phyloP scores from a whole-genome alignment of 2,329 filamentous ascomycete species.

The Neophaeococcomyces mojaviensis region DNA sequence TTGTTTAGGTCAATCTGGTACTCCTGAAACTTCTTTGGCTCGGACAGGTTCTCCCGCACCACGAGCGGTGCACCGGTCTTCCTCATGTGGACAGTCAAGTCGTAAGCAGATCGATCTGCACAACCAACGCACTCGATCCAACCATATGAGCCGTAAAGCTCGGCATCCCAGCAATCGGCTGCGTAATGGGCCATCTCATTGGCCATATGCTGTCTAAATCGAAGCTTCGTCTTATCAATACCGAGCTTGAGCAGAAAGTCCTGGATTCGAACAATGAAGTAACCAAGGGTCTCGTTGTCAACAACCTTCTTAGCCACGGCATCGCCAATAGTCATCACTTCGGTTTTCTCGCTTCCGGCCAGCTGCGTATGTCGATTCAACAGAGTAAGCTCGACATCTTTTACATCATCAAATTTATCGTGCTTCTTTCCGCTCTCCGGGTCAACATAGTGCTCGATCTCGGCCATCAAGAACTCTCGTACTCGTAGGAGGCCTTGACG shows the following conservation, averaged over 20 bases:
- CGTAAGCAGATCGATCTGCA: constrained; percentile 90
- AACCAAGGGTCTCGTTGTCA: constrained; percentile 95
- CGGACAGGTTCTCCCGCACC: constrained; percentile 72
- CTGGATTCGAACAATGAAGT: constrained; percentile 91
- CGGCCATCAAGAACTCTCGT: constrained; percentile 96
- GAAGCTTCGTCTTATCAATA: constrained; percentile 76
- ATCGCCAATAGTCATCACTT: constrained; percentile 70
- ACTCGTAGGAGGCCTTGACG: constrained; percentile 85
- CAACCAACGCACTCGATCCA: constrained; percentile 99
- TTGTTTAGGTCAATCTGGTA: constrained; percentile 83
- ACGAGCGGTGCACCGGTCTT: constrained; percentile 81
- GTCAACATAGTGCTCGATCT: constrained; percentile 98
- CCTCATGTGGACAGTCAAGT: constrained; percentile 84
- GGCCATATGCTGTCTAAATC: constrained; percentile 95
- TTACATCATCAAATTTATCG: constrained; percentile 74
- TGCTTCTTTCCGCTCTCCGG: constrained; percentile 94
- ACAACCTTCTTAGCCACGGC: constrained; percentile 77
- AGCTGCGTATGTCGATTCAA: constrained; percentile 81
- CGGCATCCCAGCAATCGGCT: constrained; percentile 94
- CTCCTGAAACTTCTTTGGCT: constrained; percentile 74
- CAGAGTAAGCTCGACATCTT: constrained; percentile 73
- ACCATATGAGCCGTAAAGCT: constrained; percentile 82
- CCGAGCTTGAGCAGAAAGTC: constrained; percentile 85
- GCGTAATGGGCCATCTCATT: constrained; percentile 92
- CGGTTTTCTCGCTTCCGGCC: constrained; percentile 69